Evolutionary conservation across 2,329 filamentous ascomycete genomes (phyloP).

Genomic region (Colletotrichum godetiae): DNA sequence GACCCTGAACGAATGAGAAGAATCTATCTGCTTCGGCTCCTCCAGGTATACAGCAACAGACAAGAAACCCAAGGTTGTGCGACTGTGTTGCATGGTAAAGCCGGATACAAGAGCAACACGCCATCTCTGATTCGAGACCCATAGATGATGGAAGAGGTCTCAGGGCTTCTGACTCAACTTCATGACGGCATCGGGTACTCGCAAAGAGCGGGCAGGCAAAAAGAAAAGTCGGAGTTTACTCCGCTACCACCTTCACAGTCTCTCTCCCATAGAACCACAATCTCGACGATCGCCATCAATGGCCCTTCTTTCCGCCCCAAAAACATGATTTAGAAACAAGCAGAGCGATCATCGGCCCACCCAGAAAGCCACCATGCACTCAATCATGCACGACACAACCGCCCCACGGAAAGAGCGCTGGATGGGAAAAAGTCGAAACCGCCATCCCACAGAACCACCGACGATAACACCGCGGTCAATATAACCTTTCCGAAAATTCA

Average conservation of each 20-base stretch:
- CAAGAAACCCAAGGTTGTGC: no score
- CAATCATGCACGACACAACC: not conserved
- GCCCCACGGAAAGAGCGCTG: not conserved
- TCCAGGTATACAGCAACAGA: no score
- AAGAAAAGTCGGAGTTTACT: not conserved
- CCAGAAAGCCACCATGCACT: not conserved
- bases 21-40: no score
- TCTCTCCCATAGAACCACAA: not conserved
- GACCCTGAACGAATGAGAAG: no score
- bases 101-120: no score
- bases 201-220: no score
- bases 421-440: no score
- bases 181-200: not conserved
- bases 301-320: not conserved
- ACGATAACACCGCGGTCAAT: constrained; percentile 1
- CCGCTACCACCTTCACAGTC: not conserved
- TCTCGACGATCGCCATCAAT: not conserved
- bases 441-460: not conserved
- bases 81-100: no score
- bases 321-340: not conserved
- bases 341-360: not conserved
- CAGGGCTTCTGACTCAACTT: not conserved
- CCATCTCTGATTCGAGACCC: not conserved
- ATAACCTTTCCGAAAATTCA: constrained; percentile 7
- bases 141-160: no score